Percentiles rank a stretch among this genome's conserved stretches.
phyloP scores from a whole-genome alignment of 2,329 filamentous ascomycete species.

The Alternaria ethzedia region DNA sequence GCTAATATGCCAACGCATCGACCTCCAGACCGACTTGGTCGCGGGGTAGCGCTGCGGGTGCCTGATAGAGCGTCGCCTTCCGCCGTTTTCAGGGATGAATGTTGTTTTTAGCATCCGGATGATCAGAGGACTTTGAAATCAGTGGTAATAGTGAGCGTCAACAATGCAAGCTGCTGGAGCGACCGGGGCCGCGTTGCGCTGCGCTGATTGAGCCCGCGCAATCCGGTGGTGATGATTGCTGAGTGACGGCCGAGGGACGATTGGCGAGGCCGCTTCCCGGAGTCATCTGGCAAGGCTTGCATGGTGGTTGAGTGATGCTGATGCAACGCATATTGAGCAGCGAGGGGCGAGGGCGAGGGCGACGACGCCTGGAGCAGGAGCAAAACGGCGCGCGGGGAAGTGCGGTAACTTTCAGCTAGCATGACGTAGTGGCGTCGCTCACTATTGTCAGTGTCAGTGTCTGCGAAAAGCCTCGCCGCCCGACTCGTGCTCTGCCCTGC shows the following conservation, averaged over 20 bases:
- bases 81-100: conserved; percentile 23
- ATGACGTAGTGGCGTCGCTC: conserved; percentile 12
- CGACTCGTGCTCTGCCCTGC: neutral
- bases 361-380: neutral
- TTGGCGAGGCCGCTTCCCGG: conserved; percentile 17
- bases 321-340: conserved; percentile 7
- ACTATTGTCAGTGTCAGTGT: neutral
- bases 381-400: neutral
- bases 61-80: conserved; percentile 38
- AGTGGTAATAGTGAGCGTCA: conserved; percentile 9
- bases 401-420: conserved; percentile 4
- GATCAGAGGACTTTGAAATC: conserved; percentile 26
- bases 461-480: neutral
- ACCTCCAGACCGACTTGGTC: conserved; percentile 41
- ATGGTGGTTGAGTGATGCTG: conserved; percentile 23
- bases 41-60: conserved; percentile 44
- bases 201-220: conserved; percentile 23
- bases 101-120: conserved; percentile 42
- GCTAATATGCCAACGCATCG: conserved; percentile 49
- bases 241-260: conserved; percentile 11
- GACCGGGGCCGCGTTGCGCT: conserved; percentile 12
- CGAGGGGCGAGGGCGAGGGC: conserved; percentile 1
- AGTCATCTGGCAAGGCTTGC: conserved; percentile 29
- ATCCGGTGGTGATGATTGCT: conserved; percentile 23
- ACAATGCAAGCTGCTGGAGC: conserved; percentile 1